Base-by-base conservation (phyloP, 2,329 filamentous ascomycete species). In the Thermoascus crustaceus region DNA sequence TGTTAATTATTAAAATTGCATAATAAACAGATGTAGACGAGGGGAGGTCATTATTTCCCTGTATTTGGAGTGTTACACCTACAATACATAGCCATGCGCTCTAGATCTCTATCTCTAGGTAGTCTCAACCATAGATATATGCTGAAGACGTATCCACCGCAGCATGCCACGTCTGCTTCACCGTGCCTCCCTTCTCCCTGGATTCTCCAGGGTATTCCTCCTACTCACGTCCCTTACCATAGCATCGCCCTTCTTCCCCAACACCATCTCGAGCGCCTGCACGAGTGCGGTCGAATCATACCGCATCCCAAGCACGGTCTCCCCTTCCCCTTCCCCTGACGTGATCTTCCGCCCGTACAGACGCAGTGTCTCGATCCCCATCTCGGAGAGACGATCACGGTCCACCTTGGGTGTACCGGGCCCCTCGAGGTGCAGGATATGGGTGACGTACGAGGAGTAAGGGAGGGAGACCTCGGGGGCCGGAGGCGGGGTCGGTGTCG, bases 361-460 rank as follows among this genome's bases (percentile, higher is more conserved):
- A 37, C 79, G 72, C 9, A 93, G 73, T 10, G 79, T 78, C 49
- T 87, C 81, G 25, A 96, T 85, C 0, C 87, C 87, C 43, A 87
- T 57, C 11, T 63, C 60, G 3, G 63, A 63, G 27, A 95, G 66
- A 36, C 71, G 72, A 4, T 71, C 71, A 32, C 70, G 76, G 48
- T 94, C 78, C 1, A 94, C 80, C 3, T 56, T 64, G 0, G 88
- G 88, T 14, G 80, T 78, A 0, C 73, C 74, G 0, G 76, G 71
- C 0, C 79, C 80, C 26, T 88, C 82, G 0, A 94, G 63, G 52
- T 94, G 82, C 5, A 95, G 70, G 9, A 95, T 58, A 55, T 95
- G 88, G 5, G 82, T 93, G 3, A 95, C 80, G 50, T 91, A 94
- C 2, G 65, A 67, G 17, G 61, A 69, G 49, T 78, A 82, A 4